Evolutionary conservation across 2,329 filamentous ascomycete genomes (phyloP).

Genomic region (Bipolaris oryzae): DNA sequence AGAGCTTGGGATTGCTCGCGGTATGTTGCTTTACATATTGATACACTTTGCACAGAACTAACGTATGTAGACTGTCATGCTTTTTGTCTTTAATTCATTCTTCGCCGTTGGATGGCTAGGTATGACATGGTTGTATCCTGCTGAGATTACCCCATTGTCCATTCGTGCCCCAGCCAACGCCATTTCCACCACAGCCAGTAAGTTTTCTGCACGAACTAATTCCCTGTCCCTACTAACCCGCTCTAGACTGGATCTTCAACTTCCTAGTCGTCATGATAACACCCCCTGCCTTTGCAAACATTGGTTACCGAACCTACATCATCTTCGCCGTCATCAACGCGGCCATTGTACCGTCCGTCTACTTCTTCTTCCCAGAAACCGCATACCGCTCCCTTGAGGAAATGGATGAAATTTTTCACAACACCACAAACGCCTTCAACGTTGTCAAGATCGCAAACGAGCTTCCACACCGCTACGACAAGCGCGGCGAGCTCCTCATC

Average conservation of each 20-base stretch:
- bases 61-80: slow-evolving; percentile 70
- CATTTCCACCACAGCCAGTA: slow-evolving; percentile 75
- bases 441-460: slow-evolving; percentile 58
- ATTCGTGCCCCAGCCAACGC: slow-evolving; percentile 88
- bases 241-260: slow-evolving; percentile 43
- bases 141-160: slow-evolving; percentile 86
- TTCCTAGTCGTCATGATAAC: slow-evolving; percentile 72
- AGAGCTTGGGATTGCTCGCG: slow-evolving; percentile 46
- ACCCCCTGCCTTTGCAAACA: slow-evolving; percentile 63
- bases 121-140: slow-evolving; percentile 66
- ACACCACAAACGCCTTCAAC: slow-evolving; percentile 56
- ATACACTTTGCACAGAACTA: slow-evolving; percentile 7
- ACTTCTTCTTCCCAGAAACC: slow-evolving; percentile 68
- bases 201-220: background rate
- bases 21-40: slow-evolving; percentile 54
- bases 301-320: slow-evolving; percentile 62
- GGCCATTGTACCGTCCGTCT: slow-evolving; percentile 61
- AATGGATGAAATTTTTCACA: slow-evolving; percentile 67
- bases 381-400: slow-evolving; percentile 53
- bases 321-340: slow-evolving; percentile 64
- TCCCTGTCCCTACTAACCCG: slow-evolving; percentile 64
- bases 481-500: slow-evolving; percentile 63
- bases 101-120: slow-evolving; percentile 83
- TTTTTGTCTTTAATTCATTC: slow-evolving; percentile 91
- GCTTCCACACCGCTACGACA: slow-evolving; percentile 63